Percentiles rank a stretch among this genome's conserved stretches.
Conservation (phyloP, 345 rosid species). For the Sisymbrium altissimum region DNA sequence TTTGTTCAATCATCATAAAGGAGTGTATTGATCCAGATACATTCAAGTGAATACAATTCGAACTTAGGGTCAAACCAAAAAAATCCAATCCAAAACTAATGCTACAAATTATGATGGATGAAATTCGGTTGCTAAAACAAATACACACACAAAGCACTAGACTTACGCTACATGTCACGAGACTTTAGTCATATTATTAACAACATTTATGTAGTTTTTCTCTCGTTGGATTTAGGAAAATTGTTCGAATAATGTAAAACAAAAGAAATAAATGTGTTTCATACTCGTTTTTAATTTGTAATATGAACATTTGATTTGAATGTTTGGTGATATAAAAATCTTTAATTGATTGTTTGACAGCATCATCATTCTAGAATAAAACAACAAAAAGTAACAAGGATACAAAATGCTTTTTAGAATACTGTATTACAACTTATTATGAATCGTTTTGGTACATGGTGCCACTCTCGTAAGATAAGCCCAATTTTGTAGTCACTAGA, state of each 20-base stretch:
- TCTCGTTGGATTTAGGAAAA: not conserved
- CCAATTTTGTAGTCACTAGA: not conserved
- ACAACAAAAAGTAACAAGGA: not conserved
- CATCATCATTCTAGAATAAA: not conserved
- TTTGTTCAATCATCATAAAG: not conserved
- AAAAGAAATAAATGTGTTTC: not conserved
- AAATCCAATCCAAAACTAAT: not conserved
- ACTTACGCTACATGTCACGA: not conserved
- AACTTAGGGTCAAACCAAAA: too few relatives aligned
- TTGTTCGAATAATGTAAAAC: not conserved
- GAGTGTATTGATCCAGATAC: not conserved
- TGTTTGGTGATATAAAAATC: not conserved
- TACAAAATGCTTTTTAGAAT: not conserved
- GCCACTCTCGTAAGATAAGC: not conserved
- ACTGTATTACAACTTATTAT: not conserved
- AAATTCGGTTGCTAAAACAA: too few relatives aligned
- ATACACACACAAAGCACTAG: not conserved
- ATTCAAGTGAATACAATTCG: too few relatives aligned
- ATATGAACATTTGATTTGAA: not conserved
- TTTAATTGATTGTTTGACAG: not conserved
- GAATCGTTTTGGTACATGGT: not conserved
- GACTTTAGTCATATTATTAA: too few relatives aligned
- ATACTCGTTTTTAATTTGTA: not conserved
- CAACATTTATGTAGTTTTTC: too few relatives aligned
- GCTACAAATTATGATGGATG: not conserved